Conservation (phyloP, 2,329 filamentous ascomycete genomes). For the Lachnellula subtilissima region DNA sequence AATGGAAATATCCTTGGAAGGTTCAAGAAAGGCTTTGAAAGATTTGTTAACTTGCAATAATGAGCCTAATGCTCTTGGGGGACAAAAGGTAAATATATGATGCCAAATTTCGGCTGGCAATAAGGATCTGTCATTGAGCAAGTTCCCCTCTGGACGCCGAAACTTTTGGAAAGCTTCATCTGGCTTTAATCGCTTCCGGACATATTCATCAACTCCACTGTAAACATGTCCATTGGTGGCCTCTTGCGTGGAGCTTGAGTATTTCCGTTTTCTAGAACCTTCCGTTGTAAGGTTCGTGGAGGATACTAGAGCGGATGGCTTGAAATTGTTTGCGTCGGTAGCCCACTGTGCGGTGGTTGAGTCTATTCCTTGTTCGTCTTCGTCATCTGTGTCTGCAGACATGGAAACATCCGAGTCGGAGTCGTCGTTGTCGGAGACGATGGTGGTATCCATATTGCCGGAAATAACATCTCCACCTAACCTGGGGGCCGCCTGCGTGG, state of each 20-base stretch:
- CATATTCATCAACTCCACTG: slow-evolving; percentile 14
- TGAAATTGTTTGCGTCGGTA: not conserved
- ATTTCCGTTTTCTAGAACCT: slow-evolving; percentile 26
- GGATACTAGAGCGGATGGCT: slow-evolving; percentile 1
- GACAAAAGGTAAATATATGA: slow-evolving; percentile 61
- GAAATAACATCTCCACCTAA: slow-evolving; percentile 5
- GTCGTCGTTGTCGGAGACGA: slow-evolving; percentile 21
- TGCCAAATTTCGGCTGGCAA: slow-evolving; percentile 65
- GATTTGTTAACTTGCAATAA: slow-evolving; percentile 63
- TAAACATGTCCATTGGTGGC: slow-evolving; percentile 13
- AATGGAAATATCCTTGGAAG: slow-evolving; percentile 34
- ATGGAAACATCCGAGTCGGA: slow-evolving; percentile 34
- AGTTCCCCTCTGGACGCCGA: slow-evolving; percentile 17
- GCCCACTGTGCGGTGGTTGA: slow-evolving; percentile 5
- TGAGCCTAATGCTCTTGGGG: slow-evolving; percentile 58
- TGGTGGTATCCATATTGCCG: slow-evolving; percentile 9
- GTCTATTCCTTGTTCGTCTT: slow-evolving; percentile 23
- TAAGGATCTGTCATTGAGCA: slow-evolving; percentile 25
- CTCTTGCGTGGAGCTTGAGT: slow-evolving; percentile 12
- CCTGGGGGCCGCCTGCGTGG: slow-evolving; percentile 10
- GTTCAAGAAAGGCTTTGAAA: slow-evolving; percentile 58
- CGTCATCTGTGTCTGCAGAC: slow-evolving; percentile 32
- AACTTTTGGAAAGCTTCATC: slow-evolving; percentile 14
- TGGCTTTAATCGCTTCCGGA: slow-evolving; percentile 27
- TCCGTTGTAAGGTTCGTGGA: slow-evolving; percentile 2